phyloP scores from a whole-genome alignment of 371 early-diverging fungal species.

The Chytridium lagenaria region DNA sequence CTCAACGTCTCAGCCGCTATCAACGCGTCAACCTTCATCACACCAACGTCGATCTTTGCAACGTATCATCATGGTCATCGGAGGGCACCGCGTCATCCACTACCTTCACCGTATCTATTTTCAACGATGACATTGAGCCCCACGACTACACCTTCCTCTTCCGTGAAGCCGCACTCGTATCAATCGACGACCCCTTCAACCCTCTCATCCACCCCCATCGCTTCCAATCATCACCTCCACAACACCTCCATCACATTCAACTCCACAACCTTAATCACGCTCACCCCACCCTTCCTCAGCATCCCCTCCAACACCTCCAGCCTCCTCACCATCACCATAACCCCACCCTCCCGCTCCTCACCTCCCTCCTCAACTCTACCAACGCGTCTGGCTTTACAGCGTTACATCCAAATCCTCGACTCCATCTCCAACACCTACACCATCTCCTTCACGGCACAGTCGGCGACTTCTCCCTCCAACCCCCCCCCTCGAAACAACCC shows the following conservation, averaged over 20 bases:
- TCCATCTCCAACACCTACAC: neutral
- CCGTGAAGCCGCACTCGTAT: conserved; percentile 6
- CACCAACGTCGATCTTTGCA: neutral
- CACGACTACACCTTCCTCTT: conserved; percentile 1
- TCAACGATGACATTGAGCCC: neutral
- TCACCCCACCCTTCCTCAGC: neutral
- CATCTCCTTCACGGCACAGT: conserved; percentile 13
- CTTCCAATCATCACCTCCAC: neutral
- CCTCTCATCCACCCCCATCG: conserved; percentile 12
- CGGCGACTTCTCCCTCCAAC: conserved; percentile 16
- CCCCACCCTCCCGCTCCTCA: neutral
- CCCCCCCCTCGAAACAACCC: conserved; percentile 17
- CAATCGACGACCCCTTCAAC: conserved; percentile 18
- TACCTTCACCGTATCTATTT: neutral
- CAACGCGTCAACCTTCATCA: conserved; percentile 17
- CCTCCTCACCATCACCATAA: neutral
- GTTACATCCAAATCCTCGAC: conserved; percentile 6
- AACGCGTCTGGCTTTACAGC: conserved; percentile 11
- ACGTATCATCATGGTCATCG: conserved; percentile 11
- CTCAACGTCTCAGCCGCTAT: conserved; percentile 70
- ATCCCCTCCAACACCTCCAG: neutral
- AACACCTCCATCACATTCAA: neutral
- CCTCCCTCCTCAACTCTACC: neutral
- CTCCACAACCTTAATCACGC: neutral
- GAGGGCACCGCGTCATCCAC: neutral